Evolutionary conservation across 2,329 filamentous ascomycete species (phyloP), one percentile per base, ranked within the genome.

Genomic region (Oidium heveae): DNA sequence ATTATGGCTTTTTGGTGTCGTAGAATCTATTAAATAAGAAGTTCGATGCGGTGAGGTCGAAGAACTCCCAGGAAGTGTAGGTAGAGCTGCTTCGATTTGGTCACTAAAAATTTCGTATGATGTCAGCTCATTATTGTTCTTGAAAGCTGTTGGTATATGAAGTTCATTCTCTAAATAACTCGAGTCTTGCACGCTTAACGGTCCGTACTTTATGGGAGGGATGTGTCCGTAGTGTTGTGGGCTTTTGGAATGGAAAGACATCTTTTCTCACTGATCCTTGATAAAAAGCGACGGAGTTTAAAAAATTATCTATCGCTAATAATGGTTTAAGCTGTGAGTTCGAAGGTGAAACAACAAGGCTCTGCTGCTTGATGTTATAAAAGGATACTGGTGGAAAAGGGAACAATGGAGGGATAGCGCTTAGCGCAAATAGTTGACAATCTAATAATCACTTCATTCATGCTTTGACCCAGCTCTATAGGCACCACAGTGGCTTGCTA

Each of bases 111-210:
- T 13, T 54, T 65, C 62, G 60, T 75, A 72, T 60, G 79, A 76
- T 52, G 70, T 68, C 51, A 72, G 70, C 65, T 89, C 84, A 66
- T 91, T 85, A 59, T 82, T 84, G 60, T 74, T 77, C 66, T 86
- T 80, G 70, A 85, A 87, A 70, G 82, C 89, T 52, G 77, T 74
- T 59, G 77, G 74, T 59, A 83, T 73, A 46, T 62, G 63, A 34
- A 66, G 37, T 39, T 60, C 58, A 20, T 69, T 66, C 59, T 69
- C 67, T 39, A 63, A 56, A 52, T 63, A 60, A 59, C 70, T 69
- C 36, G 63, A 57, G 51, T 66, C 63, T 56, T 68, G 66, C 46
- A 69, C 66, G 58, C 67, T 65, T 44, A 64, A 59, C 54, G 67
- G 61, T 51, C 71, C 68, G 59, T 82, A 82, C 63, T 80, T 77